phyloP scores from a whole-genome alignment of 345 rosid species.

The Hirschfeldia incana region DNA sequence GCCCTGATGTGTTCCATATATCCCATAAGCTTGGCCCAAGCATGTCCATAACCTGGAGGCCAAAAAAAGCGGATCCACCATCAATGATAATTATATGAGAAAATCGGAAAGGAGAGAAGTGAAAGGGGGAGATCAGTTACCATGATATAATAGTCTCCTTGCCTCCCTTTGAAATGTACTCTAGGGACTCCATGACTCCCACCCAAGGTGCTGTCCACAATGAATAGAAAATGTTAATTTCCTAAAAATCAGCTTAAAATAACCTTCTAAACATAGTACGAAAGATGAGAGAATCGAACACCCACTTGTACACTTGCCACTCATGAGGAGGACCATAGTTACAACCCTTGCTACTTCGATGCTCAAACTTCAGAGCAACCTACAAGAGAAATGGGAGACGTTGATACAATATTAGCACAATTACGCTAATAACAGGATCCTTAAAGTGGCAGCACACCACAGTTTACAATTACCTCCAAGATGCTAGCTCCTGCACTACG shows the following conservation, averaged over 20 bases:
- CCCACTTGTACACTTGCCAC: slow-evolving; percentile 97
- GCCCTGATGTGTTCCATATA: slow-evolving; percentile 43
- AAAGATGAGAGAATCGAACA: slow-evolving; percentile 12
- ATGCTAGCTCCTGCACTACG: slow-evolving; percentile 46
- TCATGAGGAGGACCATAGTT: slow-evolving; percentile 96
- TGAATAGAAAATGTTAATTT: not conserved
- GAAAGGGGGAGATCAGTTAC: slow-evolving; percentile 39
- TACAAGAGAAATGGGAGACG: no score
- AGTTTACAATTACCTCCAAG: slow-evolving; percentile 53
- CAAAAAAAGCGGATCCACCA: slow-evolving; percentile 12
- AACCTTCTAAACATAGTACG: not conserved
- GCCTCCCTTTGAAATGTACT: slow-evolving; percentile 92
- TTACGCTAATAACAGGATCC: not conserved
- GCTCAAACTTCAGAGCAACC: slow-evolving; percentile 99
- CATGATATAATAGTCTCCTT: slow-evolving; percentile 97
- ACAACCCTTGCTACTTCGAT: slow-evolving; percentile 92
- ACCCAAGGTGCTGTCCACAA: slow-evolving; percentile 73
- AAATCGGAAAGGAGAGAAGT: slow-evolving; percentile 19
- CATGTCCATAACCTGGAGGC: slow-evolving; percentile 90
- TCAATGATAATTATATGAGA: slow-evolving; percentile 21
- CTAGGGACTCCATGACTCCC: slow-evolving; percentile 94
- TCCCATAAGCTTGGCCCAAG: slow-evolving; percentile 98
- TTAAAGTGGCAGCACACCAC: no score
- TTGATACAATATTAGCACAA: no score
- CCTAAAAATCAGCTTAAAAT: not conserved